Conservation (phyloP, 2,329 filamentous ascomycete species). For the Neofusicoccum kwambonambiense region DNA sequence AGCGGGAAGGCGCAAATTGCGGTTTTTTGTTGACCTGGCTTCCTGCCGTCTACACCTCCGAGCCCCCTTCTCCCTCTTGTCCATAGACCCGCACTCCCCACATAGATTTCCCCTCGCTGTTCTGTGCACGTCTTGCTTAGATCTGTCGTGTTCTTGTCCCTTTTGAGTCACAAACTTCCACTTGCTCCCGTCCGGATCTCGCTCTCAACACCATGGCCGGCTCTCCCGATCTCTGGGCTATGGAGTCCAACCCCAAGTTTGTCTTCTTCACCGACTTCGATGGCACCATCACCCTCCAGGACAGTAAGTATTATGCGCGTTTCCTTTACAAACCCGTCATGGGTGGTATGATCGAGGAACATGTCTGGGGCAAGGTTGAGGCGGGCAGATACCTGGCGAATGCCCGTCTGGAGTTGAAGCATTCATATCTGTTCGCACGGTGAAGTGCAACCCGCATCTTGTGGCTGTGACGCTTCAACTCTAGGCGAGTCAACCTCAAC, state of each 20-base stretch:
- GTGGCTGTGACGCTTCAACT: too few relatives aligned
- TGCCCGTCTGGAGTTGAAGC: not conserved
- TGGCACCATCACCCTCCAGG: slow-evolving; percentile 81
- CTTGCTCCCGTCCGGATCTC: slow-evolving; percentile 1
- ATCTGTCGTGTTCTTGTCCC: not conserved
- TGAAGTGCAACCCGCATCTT: too few relatives aligned
- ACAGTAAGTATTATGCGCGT: slow-evolving; percentile 50
- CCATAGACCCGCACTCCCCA: not conserved
- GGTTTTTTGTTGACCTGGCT: slow-evolving; percentile 5
- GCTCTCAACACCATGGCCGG: slow-evolving; percentile 25
- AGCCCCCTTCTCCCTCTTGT: not conserved
- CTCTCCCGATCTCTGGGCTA: slow-evolving; percentile 41
- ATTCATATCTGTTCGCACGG: not conserved
- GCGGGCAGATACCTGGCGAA: too few relatives aligned
- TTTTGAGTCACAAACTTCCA: not conserved
- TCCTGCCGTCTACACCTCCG: not conserved
- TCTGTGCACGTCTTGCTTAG: not conserved
- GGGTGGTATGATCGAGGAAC: not conserved
- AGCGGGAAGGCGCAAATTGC: not conserved
- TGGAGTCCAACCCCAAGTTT: slow-evolving; percentile 69
- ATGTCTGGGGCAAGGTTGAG: not conserved
- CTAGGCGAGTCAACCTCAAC: too few relatives aligned
- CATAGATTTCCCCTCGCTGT: not conserved
- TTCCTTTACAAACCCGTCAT: not conserved
- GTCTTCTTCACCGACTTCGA: slow-evolving; percentile 99